Base-by-base conservation (phyloP, 2,329 filamentous ascomycete species). In the Malbranchea cinnamomea region DNA sequence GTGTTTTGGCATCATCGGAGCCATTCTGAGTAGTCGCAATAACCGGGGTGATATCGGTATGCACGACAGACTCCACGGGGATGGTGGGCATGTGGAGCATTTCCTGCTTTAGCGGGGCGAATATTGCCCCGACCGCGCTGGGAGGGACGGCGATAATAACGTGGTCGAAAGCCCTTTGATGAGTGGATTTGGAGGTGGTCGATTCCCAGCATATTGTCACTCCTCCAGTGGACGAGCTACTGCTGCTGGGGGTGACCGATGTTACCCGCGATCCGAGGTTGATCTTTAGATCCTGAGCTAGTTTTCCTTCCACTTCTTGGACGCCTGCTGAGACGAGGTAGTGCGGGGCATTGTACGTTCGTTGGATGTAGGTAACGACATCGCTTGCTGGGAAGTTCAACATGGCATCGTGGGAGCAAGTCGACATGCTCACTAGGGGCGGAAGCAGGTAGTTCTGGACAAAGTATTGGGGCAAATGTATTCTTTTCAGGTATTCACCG, bases 141-240 rank as follows among this genome's bases (percentile, higher is more conserved):
- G 69, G 68, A 0, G 67, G 61, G 1, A 72, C 63, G 0, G 66
- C 67, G 1, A 73, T 48, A 14, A 73, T 49, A 1, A 69, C 65
- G 2, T 53, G 54, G 30, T 71, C 66, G 30, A 70, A 71, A 0
- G 40, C 30, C 11, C 62, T 53, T 14, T 41, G 38, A 10, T 31
- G 17, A 2, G 11, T 23, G 6, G 14, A 26, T 10, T 22, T 17
- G 16, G 25, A 17, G 8, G 20, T 15, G 3, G 45, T 46, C 4
- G 35, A 37, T 19, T 37, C 37, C 38, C 42, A 47, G 10, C 31
- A 39, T 10, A 48, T 36, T 25, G 37, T 33, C 9, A 45, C 41
- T 27, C 37, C 23, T 24, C 16, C 12, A 6, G 31, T 22, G 12
- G 11, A 19, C 16, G 28, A 9, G n/a, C n/a, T n/a, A n/a, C n/a